Percentiles rank a stretch among this genome's conserved stretches.
phyloP scores from a whole-genome alignment of 352 stramenopile species.

The Pythium myriotylum region DNA sequence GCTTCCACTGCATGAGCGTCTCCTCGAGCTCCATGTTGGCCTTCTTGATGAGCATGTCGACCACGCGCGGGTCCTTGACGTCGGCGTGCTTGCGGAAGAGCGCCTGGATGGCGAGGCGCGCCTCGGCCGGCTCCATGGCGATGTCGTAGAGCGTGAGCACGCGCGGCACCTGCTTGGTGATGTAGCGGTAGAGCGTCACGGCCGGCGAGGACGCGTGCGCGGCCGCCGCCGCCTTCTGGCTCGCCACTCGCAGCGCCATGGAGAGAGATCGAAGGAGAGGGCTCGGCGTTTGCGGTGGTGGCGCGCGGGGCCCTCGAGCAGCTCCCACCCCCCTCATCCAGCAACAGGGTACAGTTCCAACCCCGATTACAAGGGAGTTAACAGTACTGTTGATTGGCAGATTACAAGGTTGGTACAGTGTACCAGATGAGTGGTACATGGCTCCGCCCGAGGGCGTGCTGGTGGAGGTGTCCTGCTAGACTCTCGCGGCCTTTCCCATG shows the following conservation, averaged over 20 bases:
- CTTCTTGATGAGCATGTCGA: conserved; percentile 97
- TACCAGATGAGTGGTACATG: no score
- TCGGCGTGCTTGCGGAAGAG: conserved; percentile 95
- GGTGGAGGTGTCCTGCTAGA: no score
- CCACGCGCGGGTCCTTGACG: conserved; percentile 93
- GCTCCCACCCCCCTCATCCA: background rate
- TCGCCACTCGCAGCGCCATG: conserved; percentile 81
- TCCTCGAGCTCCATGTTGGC: conserved; percentile 98
- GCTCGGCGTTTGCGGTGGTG: conserved; percentile 18
- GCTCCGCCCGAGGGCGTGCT: background rate
- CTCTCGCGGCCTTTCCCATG: no score
- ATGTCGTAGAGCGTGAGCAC: conserved; percentile 98
- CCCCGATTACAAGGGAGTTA: no score
- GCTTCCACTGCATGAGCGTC: conserved; percentile 97
- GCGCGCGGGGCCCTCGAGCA: background rate
- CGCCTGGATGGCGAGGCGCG: conserved; percentile 87
- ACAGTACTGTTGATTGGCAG: no score
- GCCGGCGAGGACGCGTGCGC: conserved; percentile 53
- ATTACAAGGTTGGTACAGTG: no score
- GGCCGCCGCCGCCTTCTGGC: conserved; percentile 63
- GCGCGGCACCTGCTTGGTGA: conserved; percentile 92
- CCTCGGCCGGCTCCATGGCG: conserved; percentile 91
- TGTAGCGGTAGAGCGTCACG: conserved; percentile 89
- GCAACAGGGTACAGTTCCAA: background rate
- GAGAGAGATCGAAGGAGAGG: background rate